A percentile compares a stretch with the other conserved stretches of the same genome.
phyloP scores from a whole-genome alignment of 1,284 basidiomycete species.

The Cryptococcus wingfieldii region DNA sequence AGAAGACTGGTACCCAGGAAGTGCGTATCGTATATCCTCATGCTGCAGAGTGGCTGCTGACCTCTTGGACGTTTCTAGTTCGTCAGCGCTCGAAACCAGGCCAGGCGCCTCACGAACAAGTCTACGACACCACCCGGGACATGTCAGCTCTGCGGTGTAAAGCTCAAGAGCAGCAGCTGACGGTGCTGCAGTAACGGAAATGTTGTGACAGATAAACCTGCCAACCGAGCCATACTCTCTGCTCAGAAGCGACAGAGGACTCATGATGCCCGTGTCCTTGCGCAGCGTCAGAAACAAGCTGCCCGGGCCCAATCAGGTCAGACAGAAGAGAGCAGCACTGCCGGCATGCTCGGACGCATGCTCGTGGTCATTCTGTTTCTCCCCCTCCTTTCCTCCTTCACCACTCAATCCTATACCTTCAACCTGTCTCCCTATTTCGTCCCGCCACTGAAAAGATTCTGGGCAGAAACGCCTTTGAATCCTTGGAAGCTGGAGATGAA shows the following conservation, averaged over 20 bases:
- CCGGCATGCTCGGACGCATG: constrained; percentile 8
- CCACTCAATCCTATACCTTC: constrained; percentile 36
- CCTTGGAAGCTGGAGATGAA: constrained; percentile 10
- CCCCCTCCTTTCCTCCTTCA: constrained; percentile 37
- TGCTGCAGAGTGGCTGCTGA: background rate
- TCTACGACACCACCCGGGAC: constrained; percentile 35
- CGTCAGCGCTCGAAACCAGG: constrained; percentile 38
- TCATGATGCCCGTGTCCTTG: constrained; percentile 22
- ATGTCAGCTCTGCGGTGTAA: constrained; percentile 14
- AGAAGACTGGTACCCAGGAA: constrained; percentile 27
- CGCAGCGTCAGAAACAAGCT: constrained; percentile 3
- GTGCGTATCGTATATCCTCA: constrained; percentile 13
- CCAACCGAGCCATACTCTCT: constrained; percentile 53
- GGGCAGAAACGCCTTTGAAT: constrained; percentile 19
- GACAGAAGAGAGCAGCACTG: constrained; percentile 3
- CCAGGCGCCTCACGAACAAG: constrained; percentile 29
- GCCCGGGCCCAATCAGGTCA: background rate
- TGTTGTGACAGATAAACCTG: constrained; percentile 60
- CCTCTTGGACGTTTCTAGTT: background rate
- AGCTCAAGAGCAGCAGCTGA: background rate
- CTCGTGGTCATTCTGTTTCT: constrained; percentile 35
- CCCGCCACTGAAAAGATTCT: constrained; percentile 18
- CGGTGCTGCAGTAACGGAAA: constrained; percentile 54
- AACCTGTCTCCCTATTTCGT: constrained; percentile 16
- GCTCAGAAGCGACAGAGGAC: constrained; percentile 27